A percentile compares a stretch with the other conserved stretches of the same genome.
Conservation (phyloP, 257 asterid species). For the Cruciata laevipes region DNA sequence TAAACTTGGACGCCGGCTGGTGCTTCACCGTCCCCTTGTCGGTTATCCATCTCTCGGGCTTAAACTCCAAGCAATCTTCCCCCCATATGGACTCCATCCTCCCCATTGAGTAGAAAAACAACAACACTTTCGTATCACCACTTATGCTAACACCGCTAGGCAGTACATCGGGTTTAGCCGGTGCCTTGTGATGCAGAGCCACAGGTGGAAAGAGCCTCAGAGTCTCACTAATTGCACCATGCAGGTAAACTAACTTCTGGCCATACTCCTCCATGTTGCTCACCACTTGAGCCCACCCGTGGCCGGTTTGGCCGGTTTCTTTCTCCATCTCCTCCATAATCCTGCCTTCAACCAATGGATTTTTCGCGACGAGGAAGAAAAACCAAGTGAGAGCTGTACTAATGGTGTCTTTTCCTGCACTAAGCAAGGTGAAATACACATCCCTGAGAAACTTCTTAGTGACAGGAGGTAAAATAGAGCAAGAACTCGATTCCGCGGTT, state of each 20-base stretch:
- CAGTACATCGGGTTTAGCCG: constrained; percentile 24
- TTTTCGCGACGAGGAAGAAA: constrained; percentile 33
- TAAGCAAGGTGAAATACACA: constrained; percentile 36
- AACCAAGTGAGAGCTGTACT: constrained; percentile 53
- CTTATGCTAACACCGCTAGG: constrained; percentile 53
- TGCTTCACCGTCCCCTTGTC: constrained; percentile 30
- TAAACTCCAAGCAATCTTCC: constrained; percentile 37
- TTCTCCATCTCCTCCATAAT: constrained; percentile 8
- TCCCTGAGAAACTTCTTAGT: constrained; percentile 40
- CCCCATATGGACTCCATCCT: constrained; percentile 55
- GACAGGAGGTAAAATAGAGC: constrained; percentile 21
- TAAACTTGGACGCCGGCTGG: constrained; percentile 52
- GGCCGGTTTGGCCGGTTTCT: constrained; percentile 23
- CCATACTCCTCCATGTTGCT: constrained; percentile 16
- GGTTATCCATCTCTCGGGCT: constrained; percentile 57
- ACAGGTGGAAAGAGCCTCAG: constrained; percentile 54
- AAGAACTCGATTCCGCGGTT: background rate
- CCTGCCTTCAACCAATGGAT: constrained; percentile 27
- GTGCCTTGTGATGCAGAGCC: constrained; percentile 56
- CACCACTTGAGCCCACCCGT: background rate
- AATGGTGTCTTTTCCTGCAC: constrained; percentile 53
- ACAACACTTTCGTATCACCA: constrained; percentile 36
- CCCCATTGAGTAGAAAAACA: constrained; percentile 54
- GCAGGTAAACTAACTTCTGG: constrained; percentile 32
- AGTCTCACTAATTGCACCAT: constrained; percentile 46